Base-by-base conservation (phyloP, 2,329 filamentous ascomycete genomes). In the Zasmidium angulare region DNA sequence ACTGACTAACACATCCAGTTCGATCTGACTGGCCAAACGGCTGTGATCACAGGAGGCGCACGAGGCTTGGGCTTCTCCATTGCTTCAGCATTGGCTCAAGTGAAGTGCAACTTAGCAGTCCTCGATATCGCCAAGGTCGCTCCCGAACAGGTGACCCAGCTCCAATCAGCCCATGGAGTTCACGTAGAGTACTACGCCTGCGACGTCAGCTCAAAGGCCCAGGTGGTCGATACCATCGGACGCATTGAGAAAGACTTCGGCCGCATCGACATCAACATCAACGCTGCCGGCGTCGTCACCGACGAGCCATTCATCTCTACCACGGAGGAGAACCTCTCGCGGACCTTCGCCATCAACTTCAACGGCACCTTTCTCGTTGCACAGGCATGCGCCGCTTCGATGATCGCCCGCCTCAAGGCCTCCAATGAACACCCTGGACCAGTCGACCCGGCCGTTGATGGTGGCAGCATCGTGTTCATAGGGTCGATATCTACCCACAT, bases 291-390 rank as follows among this genome's bases (percentile, higher is more conserved):
- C 17, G 61, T 72, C 20, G 68, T 66, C 12, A 61, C 56, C 6
- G 68, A 72, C 50, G 64, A 71, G 58, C 54, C 68, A 11, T 71
- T 70, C 55, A 14, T 36, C 7, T 36, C 29, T 14, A 40, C 24
- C 47, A 50, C 48, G 6, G 20, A 19, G 2, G 48, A 50, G 48
- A 50, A 50, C 12, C 24, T 19, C 20, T 2, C 20, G n/a, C 9
- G 36, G n/a, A 43, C n/a, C 7, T 17, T 91, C 68, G 88, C 91
- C 72, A 90, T 91, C 79, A 92, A 92, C 81, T 78, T 91, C 24
- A 91, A 84, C 2, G 89, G 89, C 51, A 88, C 87, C 2, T 91
- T 91, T 82, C 80, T 91, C 63, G 86, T 90, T 81, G 82, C 87
- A 19, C 87, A 90, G 76, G 63, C 66, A 22, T 71, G 68, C 10